Conservation (phyloP, 2,329 filamentous ascomycete species). For the Paracoccidioides brasiliensis region DNA sequence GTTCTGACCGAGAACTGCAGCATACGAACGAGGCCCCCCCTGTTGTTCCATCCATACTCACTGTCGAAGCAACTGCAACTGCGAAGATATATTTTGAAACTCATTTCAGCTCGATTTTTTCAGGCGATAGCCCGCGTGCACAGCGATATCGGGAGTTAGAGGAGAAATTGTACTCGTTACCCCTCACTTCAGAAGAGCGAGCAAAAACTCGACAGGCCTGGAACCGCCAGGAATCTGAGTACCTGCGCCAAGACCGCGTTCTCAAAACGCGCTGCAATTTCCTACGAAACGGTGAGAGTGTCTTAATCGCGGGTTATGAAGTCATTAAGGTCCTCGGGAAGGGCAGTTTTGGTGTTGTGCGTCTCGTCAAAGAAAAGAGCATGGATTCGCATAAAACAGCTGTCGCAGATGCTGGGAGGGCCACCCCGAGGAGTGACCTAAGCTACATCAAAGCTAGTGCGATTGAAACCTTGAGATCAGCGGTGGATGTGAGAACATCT, state of each 20-base stretch:
- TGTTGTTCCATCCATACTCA: conserved; percentile 32
- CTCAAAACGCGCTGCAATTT: conserved; percentile 50
- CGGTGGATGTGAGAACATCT: conserved; percentile 14
- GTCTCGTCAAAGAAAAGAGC: conserved; percentile 59
- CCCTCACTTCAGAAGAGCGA: conserved; percentile 44
- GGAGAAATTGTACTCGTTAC: conserved; percentile 44
- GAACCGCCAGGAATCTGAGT: conserved; percentile 53
- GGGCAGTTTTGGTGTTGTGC: conserved; percentile 87
- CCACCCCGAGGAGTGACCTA: conserved; percentile 6
- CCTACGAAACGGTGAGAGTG: conserved; percentile 32
- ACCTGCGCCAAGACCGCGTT: conserved; percentile 59
- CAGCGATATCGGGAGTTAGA: conserved; percentile 52
- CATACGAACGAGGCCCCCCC: conserved; percentile 9
- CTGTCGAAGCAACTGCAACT: conserved; percentile 64
- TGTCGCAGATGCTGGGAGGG: conserved; percentile 10
- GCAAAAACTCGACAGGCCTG: conserved; percentile 46
- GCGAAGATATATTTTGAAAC: conserved; percentile 81
- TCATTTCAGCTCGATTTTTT: conserved; percentile 60
- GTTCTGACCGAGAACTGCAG: conserved; percentile 1
- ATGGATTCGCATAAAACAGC: neutral
- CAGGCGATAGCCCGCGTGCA: conserved; percentile 44
- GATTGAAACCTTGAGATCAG: conserved; percentile 13
- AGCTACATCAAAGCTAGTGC: conserved; percentile 10
- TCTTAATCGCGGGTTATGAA: conserved; percentile 57
- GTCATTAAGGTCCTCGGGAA: conserved; percentile 73